Base-by-base conservation (phyloP, 169 alveolate species). In the Eimeria sp. region DNA sequence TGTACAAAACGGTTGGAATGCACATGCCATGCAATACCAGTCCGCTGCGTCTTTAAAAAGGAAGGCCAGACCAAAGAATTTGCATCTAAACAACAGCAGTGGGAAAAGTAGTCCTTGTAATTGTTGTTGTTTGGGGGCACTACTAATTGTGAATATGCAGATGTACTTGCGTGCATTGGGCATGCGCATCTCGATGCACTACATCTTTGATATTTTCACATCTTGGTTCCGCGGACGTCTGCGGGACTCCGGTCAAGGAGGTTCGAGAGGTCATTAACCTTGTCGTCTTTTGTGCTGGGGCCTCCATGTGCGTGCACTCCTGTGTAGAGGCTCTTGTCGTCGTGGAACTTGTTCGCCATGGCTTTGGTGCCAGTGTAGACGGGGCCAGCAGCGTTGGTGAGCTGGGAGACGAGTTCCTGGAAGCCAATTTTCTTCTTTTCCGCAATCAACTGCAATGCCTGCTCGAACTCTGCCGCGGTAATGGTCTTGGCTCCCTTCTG, bases 261-360 rank as follows among this genome's bases (percentile, higher is more conserved):
- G 83, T 95, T 96, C 22, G 98, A 91, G 70, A 96, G 96, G 51
- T 95, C 97, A 67, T 89, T 97, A 96, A 82, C 94, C 51, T 96
- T 95, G 82, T 97, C 97, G 88, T 98, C 99, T 80, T 97, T 89
- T 58, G 98, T 98, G 54, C 98, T 96, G 47, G 99, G 99, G 22
- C 99, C 99, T 13, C 99, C 99, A 54, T 97, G 83, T 45, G 98
- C 98, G 86, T 98, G 98, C 58, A 98, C 99, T 27, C 99, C 99
- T 45, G 99, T 98, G 94, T 97, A 98, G 30, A 96, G 92, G 49
- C 97, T 95, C 78, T 98, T 98, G 95, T 98, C 99, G 90, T 98
- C 99, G 95, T 97, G 98, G 92, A 97, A 98, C 95, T 97, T 98
- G n/a, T 97, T 98, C 72, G 97, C 96, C 34, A 98, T 98, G 30